These are phyloP conservation scores for Penicillium cinerascens DNA, from an alignment of 495 filamentous ascomycete species.

Conservation along the genomic window DNA sequence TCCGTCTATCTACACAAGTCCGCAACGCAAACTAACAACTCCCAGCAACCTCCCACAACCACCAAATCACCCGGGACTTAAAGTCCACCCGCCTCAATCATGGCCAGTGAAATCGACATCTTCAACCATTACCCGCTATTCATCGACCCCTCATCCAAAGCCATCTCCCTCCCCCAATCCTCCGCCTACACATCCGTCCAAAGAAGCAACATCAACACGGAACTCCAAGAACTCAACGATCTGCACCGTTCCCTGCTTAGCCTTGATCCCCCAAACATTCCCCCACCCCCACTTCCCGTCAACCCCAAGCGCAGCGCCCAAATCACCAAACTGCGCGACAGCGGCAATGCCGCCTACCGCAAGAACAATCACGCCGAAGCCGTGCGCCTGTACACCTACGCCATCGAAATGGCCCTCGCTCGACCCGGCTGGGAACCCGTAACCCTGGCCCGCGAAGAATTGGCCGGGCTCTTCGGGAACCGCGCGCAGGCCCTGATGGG, in stretches of 20 bases:
- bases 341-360: conserved; percentile 76
- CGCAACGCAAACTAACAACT: conserved; percentile 13
- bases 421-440: conserved; percentile 85
- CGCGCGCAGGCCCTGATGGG: conserved; percentile 88
- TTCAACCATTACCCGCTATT: conserved; percentile 79
- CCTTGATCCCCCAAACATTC: conserved; percentile 52
- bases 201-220: conserved; percentile 50
- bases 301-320: conserved; percentile 83
- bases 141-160: conserved; percentile 75
- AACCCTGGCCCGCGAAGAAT: conserved; percentile 76
- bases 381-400: conserved; percentile 73
- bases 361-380: conserved; percentile 72
- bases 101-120: conserved; percentile 54
- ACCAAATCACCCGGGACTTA: conserved; percentile 1
- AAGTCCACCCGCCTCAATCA: conserved; percentile 18
- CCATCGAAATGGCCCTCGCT: conserved; percentile 79
- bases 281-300: conserved; percentile 75
- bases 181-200: conserved; percentile 30
- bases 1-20: neutral
- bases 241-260: conserved; percentile 69
- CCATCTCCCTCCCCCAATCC: conserved; percentile 57
- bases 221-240: conserved; percentile 66
- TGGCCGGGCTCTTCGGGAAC: conserved; percentile 74
- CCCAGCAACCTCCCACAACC: conserved; percentile 1
- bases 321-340: conserved; percentile 86